A percentile compares a stretch with the other conserved stretches of the same genome.
These are phyloP conservation scores for Chenopodium quinoa DNA, from an alignment of 148 eudicot genomes.

Conservation along the genomic window DNA sequence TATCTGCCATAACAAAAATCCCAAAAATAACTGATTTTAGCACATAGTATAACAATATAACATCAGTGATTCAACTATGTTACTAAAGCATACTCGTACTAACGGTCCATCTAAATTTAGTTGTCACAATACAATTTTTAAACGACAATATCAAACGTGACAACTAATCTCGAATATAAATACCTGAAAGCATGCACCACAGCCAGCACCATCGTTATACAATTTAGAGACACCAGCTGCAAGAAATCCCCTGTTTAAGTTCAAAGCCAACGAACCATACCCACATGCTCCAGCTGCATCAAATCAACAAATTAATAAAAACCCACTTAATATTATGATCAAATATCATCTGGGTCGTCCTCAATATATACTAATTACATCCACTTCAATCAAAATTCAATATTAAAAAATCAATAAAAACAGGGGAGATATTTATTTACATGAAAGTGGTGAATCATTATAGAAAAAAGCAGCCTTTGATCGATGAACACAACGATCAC, in stretches of 20 bases:
- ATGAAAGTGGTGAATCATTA: slow-evolving; percentile 44
- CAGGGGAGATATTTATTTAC: slow-evolving; percentile 33
- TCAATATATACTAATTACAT: neutral
- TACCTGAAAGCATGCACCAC: slow-evolving; percentile 94
- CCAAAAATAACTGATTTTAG: neutral
- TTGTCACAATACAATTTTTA: neutral
- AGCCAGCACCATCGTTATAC: slow-evolving; percentile 68
- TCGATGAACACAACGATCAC: slow-evolving; percentile 69
- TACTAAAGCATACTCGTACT: neutral
- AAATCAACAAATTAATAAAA: slow-evolving; percentile 16
- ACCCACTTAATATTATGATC: slow-evolving; percentile 18
- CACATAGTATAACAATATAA: neutral
- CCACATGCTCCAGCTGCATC: slow-evolving; percentile 80
- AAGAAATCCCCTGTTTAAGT: slow-evolving; percentile 52
- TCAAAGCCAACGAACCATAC: slow-evolving; percentile 64
- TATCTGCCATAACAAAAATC: slow-evolving; percentile 36
- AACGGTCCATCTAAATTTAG: neutral
- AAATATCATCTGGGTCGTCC: slow-evolving; percentile 20
- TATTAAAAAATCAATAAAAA: neutral
- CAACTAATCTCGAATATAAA: neutral
- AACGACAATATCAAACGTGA: neutral
- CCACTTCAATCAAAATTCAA: neutral
- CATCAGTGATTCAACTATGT: neutral
- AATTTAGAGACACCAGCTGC: slow-evolving; percentile 67
- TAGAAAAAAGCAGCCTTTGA: slow-evolving; percentile 54